phyloP scores from a whole-genome alignment of 306 rosid genomes.

The Vigna mungo region DNA sequence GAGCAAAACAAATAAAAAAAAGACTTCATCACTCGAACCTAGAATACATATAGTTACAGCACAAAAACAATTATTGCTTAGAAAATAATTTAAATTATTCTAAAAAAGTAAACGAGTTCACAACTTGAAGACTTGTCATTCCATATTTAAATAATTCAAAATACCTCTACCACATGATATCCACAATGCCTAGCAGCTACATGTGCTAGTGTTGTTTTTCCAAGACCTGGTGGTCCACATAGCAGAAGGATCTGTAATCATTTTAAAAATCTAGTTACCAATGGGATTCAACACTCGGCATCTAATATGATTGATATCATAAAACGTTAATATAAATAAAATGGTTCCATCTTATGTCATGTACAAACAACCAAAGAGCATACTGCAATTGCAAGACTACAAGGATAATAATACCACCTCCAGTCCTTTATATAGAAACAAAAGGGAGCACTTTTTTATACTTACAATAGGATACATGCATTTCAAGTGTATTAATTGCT shows the following conservation, averaged over 20 bases:
- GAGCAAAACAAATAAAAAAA: too few relatives aligned
- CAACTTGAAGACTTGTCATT: conserved; percentile 24
- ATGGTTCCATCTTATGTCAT: not conserved
- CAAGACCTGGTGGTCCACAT: conserved; percentile 95
- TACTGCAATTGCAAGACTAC: not conserved
- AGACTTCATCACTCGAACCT: too few relatives aligned
- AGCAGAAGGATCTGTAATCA: conserved; percentile 81
- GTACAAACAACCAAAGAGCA: conserved; percentile 7
- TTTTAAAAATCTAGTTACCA: conserved; percentile 42
- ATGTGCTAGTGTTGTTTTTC: conserved; percentile 97
- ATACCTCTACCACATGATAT: conserved; percentile 92
- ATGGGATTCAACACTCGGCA: conserved; percentile 30
- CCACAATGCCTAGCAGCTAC: conserved; percentile 96
- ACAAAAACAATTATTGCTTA: too few relatives aligned
- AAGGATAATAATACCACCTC: conserved; percentile 2
- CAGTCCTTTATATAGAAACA: not conserved
- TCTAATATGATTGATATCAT: not conserved
- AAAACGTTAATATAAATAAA: conserved; percentile 22
- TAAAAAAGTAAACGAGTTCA: not conserved
- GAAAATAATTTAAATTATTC: too few relatives aligned
- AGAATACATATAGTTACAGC: too few relatives aligned
- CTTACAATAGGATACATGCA: not conserved
- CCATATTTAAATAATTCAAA: conserved; percentile 30
- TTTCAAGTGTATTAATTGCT: too few relatives aligned
- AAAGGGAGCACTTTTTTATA: too few relatives aligned